These are phyloP conservation scores for Talaromyces sp. DNA, from an alignment of 2,329 filamentous ascomycete genomes.

Conservation along the genomic window DNA sequence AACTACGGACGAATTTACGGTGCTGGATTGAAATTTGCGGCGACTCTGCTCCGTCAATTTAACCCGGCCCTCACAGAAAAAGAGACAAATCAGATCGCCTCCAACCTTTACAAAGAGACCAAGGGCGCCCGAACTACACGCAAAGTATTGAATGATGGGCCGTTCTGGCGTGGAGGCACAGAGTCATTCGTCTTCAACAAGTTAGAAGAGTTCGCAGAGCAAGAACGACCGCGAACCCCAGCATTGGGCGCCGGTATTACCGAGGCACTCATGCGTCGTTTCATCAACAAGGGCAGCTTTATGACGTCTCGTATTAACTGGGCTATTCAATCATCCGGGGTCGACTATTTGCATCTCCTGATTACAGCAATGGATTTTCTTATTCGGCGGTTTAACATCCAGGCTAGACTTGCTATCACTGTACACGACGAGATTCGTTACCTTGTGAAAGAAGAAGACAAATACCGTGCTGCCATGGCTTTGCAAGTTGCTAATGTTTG, in stretches of 20 bases:
- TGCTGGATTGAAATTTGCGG: slow-evolving; percentile 91
- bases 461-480: slow-evolving; percentile 85
- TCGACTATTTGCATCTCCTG: slow-evolving; percentile 92
- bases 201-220: slow-evolving; percentile 94
- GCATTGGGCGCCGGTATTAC: slow-evolving; percentile 94
- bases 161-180: slow-evolving; percentile 94
- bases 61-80: slow-evolving; percentile 77
- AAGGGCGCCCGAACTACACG: slow-evolving; percentile 83
- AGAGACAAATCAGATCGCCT: slow-evolving; percentile 71
- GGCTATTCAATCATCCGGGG: slow-evolving; percentile 96
- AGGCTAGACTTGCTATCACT: slow-evolving; percentile 82
- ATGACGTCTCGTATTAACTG: slow-evolving; percentile 97
- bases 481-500: slow-evolving; percentile 91
- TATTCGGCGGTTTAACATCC: slow-evolving; percentile 74
- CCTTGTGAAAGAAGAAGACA: slow-evolving; percentile 77
- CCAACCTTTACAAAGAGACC: slow-evolving; percentile 78
- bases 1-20: slow-evolving; percentile 99
- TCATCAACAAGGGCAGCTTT: slow-evolving; percentile 83
- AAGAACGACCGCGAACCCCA: slow-evolving; percentile 83
- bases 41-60: slow-evolving; percentile 86
- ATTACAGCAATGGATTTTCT: slow-evolving; percentile 95
- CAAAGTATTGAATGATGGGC: slow-evolving; percentile 64
- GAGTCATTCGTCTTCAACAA: slow-evolving; percentile 99
- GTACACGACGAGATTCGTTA: slow-evolving; percentile 98
- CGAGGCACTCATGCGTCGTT: slow-evolving; percentile 84